These are phyloP conservation scores for Solanum sparsipilum DNA, from an alignment of 257 asterid species.

Conservation along the genomic window DNA sequence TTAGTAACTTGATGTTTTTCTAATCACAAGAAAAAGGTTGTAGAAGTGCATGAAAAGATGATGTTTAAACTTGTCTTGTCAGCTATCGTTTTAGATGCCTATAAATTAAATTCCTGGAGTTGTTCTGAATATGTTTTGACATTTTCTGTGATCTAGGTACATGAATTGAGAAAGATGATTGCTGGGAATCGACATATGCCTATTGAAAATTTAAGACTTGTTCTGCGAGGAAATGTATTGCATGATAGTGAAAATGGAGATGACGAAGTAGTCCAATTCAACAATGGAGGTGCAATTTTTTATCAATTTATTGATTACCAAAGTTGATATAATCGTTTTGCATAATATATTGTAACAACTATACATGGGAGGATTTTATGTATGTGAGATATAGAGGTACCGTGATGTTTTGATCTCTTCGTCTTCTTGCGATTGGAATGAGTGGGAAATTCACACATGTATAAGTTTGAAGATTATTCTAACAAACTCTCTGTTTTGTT, in stretches of 20 bases:
- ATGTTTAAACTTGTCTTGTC: background rate
- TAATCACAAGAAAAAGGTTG: background rate
- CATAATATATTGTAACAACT: background rate
- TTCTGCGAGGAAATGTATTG: constrained; percentile 66
- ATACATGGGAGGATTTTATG: background rate
- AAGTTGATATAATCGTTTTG: background rate
- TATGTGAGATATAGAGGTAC: background rate
- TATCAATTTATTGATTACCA: background rate
- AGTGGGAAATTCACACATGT: background rate
- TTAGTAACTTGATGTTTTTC: background rate
- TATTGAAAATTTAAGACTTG: constrained; percentile 45
- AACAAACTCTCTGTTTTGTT: background rate
- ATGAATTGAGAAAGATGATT: constrained; percentile 67
- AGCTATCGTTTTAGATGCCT: background rate
- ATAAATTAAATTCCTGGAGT: background rate
- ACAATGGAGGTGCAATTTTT: constrained; percentile 43
- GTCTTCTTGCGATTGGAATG: background rate
- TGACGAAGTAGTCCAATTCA: constrained; percentile 36
- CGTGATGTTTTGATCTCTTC: background rate
- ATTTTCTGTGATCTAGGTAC: constrained; percentile 33
- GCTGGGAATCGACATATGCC: constrained; percentile 41
- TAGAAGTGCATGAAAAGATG: background rate
- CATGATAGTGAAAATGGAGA: constrained; percentile 45
- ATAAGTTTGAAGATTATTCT: background rate
- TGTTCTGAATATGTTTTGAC: background rate